Conservation (phyloP, 2,329 filamentous ascomycete species). For the Arthrocladium fulminans region DNA sequence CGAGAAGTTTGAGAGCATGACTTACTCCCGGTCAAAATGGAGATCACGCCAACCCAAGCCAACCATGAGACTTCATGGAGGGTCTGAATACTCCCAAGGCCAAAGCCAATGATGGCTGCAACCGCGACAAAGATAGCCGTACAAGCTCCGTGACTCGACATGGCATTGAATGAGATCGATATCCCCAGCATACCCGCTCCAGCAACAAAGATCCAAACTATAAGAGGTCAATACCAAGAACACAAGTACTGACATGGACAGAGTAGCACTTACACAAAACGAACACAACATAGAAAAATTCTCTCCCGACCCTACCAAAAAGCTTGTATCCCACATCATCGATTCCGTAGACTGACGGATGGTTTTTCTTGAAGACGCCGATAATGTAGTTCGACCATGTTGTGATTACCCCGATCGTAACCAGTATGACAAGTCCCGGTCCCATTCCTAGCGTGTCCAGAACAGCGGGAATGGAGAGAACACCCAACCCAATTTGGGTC, state of each 20-base stretch:
- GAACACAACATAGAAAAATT: conserved; percentile 51
- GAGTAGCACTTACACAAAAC: conserved; percentile 40
- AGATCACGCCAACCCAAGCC: conserved; percentile 52
- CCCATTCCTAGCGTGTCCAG: conserved; percentile 46
- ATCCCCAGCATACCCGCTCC: conserved; percentile 52
- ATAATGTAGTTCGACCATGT: conserved; percentile 54
- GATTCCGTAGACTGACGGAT: conserved; percentile 54
- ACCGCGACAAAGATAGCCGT: conserved; percentile 51
- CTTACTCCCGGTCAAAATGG: conserved; percentile 44
- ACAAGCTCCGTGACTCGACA: conserved; percentile 50
- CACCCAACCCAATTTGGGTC: conserved; percentile 51
- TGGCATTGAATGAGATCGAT: conserved; percentile 51
- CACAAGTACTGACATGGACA: neutral
- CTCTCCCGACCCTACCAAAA: conserved; percentile 43
- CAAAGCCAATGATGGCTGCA: conserved; percentile 42
- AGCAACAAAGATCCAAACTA: conserved; percentile 44
- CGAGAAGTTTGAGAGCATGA: conserved; percentile 1
- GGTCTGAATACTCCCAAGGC: conserved; percentile 47
- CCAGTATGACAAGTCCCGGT: conserved; percentile 46
- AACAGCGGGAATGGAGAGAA: conserved; percentile 47
- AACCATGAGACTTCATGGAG: conserved; percentile 55
- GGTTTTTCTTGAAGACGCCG: conserved; percentile 26
- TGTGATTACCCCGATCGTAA: conserved; percentile 46
- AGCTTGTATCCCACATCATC: conserved; percentile 59
- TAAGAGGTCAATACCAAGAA: conserved; percentile 1